Percentiles rank a stretch among this genome's conserved stretches.
Conservation (phyloP, 2,329 filamentous ascomycete genomes). For the Moelleriella libera region DNA sequence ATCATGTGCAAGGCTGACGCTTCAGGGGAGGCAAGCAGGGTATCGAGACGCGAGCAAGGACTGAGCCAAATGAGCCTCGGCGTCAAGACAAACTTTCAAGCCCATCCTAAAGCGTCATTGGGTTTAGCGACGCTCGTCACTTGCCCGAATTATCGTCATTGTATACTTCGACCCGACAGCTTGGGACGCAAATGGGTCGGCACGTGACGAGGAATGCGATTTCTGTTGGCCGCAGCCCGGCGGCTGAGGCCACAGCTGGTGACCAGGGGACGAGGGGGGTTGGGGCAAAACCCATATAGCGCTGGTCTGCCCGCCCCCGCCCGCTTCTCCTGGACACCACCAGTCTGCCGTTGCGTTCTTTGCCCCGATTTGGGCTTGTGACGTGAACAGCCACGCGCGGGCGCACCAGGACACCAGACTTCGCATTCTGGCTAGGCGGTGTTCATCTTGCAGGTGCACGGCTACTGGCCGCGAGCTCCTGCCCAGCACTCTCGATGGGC, state of each 20-base stretch:
- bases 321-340: not conserved
- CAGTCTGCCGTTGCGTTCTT: too few species aligned
- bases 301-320: slow-evolving; percentile 27
- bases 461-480: too few species aligned
- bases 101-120: not conserved
- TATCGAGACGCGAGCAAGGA: not conserved
- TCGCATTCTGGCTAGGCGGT: too few species aligned
- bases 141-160: not conserved
- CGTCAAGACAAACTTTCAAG: not conserved
- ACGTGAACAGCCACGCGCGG: too few species aligned
- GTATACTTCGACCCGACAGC: not conserved
- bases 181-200: slow-evolving; percentile 1
- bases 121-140: not conserved
- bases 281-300: slow-evolving; percentile 39
- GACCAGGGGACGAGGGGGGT: slow-evolving; percentile 6
- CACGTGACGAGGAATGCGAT: slow-evolving; percentile 3
- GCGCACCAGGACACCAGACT: too few species aligned
- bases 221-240: not conserved
- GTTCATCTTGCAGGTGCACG: too few species aligned
- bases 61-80: not conserved
- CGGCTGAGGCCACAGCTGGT: too few species aligned
- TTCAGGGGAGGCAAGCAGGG: not conserved
- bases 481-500: too few species aligned
- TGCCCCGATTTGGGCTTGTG: too few species aligned
- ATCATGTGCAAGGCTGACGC: too few species aligned